phyloP scores from a whole-genome alignment of 371 early-diverging fungal genomes.

The Dichotomocladium elegans region DNA sequence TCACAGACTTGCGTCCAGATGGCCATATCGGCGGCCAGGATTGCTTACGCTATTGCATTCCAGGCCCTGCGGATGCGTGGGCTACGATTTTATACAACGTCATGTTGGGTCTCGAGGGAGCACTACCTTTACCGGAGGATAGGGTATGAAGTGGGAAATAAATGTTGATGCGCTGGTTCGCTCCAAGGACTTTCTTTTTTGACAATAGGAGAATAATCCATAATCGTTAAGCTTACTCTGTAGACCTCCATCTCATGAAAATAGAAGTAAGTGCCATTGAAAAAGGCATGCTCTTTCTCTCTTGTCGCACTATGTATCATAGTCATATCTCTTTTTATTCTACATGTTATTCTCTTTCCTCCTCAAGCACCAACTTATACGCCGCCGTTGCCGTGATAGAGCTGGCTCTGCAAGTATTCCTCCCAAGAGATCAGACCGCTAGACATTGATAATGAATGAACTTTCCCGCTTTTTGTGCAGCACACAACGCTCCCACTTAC shows the following conservation, averaged over 20 bases:
- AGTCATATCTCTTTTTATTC: not conserved
- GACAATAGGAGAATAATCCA: too few species aligned
- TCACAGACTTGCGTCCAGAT: slow-evolving; percentile 51
- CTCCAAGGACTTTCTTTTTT: too few species aligned
- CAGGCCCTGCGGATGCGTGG: slow-evolving; percentile 59
- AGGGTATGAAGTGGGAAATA: too few species aligned
- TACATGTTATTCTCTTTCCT: not conserved
- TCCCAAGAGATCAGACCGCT: slow-evolving; percentile 74
- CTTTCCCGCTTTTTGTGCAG: not conserved
- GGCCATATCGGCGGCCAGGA: slow-evolving; percentile 60
- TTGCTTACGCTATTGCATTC: slow-evolving; percentile 63
- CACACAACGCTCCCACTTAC: slow-evolving; percentile 26
- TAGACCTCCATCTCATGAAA: too few species aligned
- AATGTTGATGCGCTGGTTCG: too few species aligned
- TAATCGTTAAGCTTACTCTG: too few species aligned
- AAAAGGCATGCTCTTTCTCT: too few species aligned
- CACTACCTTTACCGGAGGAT: slow-evolving; percentile 3
- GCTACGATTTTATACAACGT: slow-evolving; percentile 47
- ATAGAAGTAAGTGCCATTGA: too few species aligned
- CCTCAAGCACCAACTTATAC: not conserved
- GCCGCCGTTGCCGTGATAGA: slow-evolving; percentile 44
- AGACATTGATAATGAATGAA: not conserved
- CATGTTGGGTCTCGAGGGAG: slow-evolving; percentile 8
- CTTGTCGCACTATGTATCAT: not conserved
- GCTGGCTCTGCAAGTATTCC: slow-evolving; percentile 67